Evolutionary conservation across 2,329 filamentous ascomycete species (phyloP).

Genomic region (Domatiomyces globalis): DNA sequence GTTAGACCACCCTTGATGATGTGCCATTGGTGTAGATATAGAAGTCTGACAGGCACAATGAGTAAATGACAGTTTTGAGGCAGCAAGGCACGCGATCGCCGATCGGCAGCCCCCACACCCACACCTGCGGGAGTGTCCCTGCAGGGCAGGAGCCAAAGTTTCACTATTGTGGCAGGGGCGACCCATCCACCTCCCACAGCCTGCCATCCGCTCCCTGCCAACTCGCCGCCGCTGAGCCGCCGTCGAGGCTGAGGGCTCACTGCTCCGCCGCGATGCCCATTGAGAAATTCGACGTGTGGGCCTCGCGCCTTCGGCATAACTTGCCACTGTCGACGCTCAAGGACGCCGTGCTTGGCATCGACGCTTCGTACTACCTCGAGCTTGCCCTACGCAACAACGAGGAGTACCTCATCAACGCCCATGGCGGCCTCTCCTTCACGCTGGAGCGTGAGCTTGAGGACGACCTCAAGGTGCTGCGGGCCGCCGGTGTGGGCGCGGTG

Average conservation of each 20-base stretch:
- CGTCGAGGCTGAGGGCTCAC: background rate
- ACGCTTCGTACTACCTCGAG: conserved; percentile 79
- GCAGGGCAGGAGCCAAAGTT: no score
- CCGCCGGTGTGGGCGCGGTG: conserved; percentile 57
- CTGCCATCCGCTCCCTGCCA: no score
- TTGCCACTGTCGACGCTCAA: conserved; percentile 39
- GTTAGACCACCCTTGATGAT: background rate
- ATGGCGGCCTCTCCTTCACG: conserved; percentile 74
- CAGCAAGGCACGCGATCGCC: background rate
- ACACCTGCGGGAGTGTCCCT: no score
- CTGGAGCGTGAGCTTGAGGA: conserved; percentile 60
- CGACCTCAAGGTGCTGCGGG: conserved; percentile 59
- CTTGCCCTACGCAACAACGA: conserved; percentile 60
- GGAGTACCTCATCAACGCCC: conserved; percentile 77
- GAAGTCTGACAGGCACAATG: background rate
- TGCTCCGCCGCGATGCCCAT: background rate
- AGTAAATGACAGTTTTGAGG: background rate
- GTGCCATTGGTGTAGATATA: background rate
- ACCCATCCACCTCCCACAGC: background rate
- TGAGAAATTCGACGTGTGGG: background rate
- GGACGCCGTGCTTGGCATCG: conserved; percentile 64
- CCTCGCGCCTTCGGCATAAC: background rate
- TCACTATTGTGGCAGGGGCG: background rate
- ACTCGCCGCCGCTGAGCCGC: no score
- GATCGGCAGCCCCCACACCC: no score